phyloP scores from a whole-genome alignment of 2,329 filamentous ascomycete species.

The Calonectria pteridis region DNA sequence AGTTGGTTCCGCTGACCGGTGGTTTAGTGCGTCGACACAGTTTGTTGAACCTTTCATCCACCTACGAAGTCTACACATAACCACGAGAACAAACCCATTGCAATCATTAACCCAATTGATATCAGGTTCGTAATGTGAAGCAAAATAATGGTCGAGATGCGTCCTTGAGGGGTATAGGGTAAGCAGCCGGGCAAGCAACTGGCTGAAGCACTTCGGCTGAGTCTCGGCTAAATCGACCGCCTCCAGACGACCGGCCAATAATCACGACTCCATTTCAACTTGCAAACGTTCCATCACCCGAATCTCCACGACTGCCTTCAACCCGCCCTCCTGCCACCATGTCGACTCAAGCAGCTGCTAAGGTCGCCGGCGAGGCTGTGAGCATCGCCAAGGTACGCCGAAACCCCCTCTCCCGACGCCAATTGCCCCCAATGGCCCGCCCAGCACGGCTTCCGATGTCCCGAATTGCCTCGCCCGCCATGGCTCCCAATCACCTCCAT shows the following conservation, averaged over 20 bases:
- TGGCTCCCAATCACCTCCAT: not conserved
- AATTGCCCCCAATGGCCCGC: constrained; percentile 39
- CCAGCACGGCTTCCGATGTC: constrained; percentile 16
- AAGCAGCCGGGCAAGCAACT: not conserved
- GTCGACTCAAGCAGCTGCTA: constrained; percentile 71
- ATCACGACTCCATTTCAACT: constrained; percentile 46
- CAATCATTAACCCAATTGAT: not conserved
- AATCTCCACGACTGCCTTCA: constrained; percentile 41
- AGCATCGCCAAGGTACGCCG: constrained; percentile 69
- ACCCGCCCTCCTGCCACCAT: constrained; percentile 57
- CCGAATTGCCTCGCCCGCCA: constrained; percentile 34
- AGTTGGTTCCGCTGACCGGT: not conserved
- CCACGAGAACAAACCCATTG: not conserved
- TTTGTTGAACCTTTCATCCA: not conserved
- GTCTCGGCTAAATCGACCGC: constrained; percentile 41
- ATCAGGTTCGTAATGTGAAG: not conserved
- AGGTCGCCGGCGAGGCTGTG: constrained; percentile 66
- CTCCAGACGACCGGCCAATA: constrained; percentile 38
- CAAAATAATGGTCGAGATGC: not conserved
- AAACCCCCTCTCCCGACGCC: not conserved
- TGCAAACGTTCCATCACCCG: constrained; percentile 43
- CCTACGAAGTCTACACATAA: not conserved
- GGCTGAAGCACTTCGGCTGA: constrained; percentile 35
- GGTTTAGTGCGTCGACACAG: not conserved
- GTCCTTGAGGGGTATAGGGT: constrained; percentile 32